Evolutionary conservation across 345 rosid species (phyloP), one percentile per base, ranked within the genome.

Genomic region (Citropsis articulata): DNA sequence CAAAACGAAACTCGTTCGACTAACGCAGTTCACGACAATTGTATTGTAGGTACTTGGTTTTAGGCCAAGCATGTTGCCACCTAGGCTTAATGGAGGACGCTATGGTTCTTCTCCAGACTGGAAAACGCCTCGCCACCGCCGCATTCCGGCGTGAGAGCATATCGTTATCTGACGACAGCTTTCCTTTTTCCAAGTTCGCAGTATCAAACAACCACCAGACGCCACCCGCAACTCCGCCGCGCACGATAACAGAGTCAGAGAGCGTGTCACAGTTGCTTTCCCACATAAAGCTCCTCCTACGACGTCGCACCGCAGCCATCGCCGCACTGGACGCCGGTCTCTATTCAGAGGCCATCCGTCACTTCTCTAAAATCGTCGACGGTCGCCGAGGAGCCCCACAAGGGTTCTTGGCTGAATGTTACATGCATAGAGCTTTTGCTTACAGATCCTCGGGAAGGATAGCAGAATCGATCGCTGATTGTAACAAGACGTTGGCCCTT

Each of bases 41-140:
- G 16, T 45, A 45, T 35, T 35, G 24, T 50, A 96, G 99, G 88
- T 96, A 91, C 80, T 75, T 84, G 81, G 90, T 94, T 45, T 75
- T 94, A 59, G 99, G 99, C 25, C 95, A 93, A 86, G 99, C 98
- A 7, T 96, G 99, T 74, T 88, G 93, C 83, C 94, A 94, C 73
- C 84, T 96, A 1, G 99, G 99, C 53, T 85, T 96, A 7, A 91
- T 96, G 98, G 99, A 96, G 86, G 99, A 96, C 81, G 98, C 99
- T 4, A 88, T 96, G 97, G 97, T 84, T 61, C 90, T 96, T 0
- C 95, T 96, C 63, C 99, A 94, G 78, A 92, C 95, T 67, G 98
- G 97, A 0, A 96, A 92, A 83, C 97, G 99, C 78, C 89, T 96
- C 28, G 92, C 98, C 68, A 85, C 92, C 12, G 99, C 98, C 28